phyloP scores from a whole-genome alignment of 2,329 filamentous ascomycete genomes.

The Zymoseptoria pseudotritici region DNA sequence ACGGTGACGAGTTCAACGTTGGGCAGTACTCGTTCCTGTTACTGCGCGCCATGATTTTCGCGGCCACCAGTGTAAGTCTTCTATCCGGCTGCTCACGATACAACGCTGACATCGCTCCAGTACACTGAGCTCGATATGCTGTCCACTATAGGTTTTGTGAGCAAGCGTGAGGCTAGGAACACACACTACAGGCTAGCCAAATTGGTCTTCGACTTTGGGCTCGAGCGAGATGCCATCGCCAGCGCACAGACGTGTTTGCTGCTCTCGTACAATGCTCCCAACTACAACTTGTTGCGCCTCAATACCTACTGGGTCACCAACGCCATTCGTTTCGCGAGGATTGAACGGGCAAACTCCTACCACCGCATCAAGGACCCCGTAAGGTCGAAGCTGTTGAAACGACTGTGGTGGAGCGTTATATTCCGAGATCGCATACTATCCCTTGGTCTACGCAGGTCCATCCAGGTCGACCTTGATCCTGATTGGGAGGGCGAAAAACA shows the following conservation, averaged over 20 bases:
- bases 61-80: conserved; percentile 4
- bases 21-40: conserved; percentile 9
- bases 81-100: background rate
- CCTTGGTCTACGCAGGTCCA: conserved; percentile 1
- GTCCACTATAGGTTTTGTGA: background rate
- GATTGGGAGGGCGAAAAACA: background rate
- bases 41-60: conserved; percentile 11
- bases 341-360: conserved; percentile 5
- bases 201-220: conserved; percentile 3
- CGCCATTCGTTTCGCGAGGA: conserved; percentile 3
- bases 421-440: conserved; percentile 7
- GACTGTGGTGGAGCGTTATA: conserved; percentile 8
- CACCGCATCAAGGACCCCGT: background rate
- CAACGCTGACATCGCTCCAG: background rate
- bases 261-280: conserved; percentile 3
- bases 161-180: conserved; percentile 4
- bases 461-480: background rate
- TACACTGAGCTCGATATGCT: background rate
- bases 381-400: conserved; percentile 2
- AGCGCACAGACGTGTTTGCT: conserved; percentile 5
- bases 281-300: conserved; percentile 1
- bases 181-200: conserved; percentile 5
- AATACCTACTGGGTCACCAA: conserved; percentile 5
- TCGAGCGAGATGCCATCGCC: conserved; percentile 2
- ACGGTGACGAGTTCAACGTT: conserved; percentile 7